Evolutionary conservation across 1,284 basidiomycete genomes (phyloP).

Genomic region (Phenoliferia sp.): DNA sequence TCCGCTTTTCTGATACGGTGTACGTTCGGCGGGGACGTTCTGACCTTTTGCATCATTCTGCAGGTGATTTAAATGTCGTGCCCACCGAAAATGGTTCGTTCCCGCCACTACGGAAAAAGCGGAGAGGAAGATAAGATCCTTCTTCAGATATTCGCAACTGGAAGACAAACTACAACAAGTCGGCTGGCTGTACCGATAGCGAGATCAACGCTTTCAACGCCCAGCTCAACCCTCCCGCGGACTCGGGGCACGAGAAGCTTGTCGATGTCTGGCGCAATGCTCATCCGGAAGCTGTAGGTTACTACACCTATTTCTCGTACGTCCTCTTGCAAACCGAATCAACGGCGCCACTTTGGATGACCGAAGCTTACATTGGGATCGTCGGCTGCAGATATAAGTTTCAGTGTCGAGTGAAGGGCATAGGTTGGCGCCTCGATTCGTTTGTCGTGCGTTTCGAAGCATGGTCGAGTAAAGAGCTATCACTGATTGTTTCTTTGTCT

Average conservation of each 20-base stretch:
- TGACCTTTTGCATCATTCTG: not conserved
- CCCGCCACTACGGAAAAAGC: not conserved
- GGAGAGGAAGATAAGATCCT: slow-evolving; percentile 59
- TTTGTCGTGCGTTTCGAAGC: slow-evolving; percentile 54
- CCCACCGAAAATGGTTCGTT: slow-evolving; percentile 61
- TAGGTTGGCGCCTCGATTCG: slow-evolving; percentile 82
- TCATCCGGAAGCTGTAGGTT: slow-evolving; percentile 57
- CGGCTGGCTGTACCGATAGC: slow-evolving; percentile 65
- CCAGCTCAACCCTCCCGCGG: slow-evolving; percentile 38
- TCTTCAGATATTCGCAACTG: slow-evolving; percentile 42
- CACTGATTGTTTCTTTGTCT: not conserved
- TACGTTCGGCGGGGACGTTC: not conserved
- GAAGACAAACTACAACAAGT: slow-evolving; percentile 46
- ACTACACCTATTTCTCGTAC: slow-evolving; percentile 82
- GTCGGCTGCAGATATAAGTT: slow-evolving; percentile 50
- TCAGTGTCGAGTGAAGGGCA: slow-evolving; percentile 69
- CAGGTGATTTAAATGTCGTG: slow-evolving; percentile 75
- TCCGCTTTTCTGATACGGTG: not conserved
- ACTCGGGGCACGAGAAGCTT: slow-evolving; percentile 47
- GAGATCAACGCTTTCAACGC: slow-evolving; percentile 50
- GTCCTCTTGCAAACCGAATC: slow-evolving; percentile 8
- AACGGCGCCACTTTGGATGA: not conserved
- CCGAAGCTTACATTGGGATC: not conserved
- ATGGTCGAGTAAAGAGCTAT: not conserved
- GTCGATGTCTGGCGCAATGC: slow-evolving; percentile 73